phyloP scores from a whole-genome alignment of 2,329 filamentous ascomycete species.

The Aphanoascus verrucosus region DNA sequence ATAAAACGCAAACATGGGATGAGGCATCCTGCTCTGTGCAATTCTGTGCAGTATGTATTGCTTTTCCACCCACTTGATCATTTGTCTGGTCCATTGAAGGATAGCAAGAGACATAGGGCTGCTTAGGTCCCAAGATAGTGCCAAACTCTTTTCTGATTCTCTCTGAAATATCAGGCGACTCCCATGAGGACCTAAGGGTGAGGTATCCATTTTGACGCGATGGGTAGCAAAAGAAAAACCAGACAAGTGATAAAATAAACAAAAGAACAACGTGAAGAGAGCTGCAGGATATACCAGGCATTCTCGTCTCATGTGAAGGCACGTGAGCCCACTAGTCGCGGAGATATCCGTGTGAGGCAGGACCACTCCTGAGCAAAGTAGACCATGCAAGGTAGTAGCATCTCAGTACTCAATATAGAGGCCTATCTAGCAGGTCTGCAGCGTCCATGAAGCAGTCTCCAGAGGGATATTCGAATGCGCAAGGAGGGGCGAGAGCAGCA shows the following conservation, averaged over 20 bases:
- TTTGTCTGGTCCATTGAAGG: not conserved
- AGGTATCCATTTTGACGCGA: not conserved
- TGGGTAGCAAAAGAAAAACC: constrained; percentile 8
- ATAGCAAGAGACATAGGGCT: not conserved
- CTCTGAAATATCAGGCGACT: not conserved
- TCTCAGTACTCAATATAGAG: not conserved
- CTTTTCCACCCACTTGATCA: not conserved
- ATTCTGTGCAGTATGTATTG: not conserved
- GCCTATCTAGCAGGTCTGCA: too few species aligned
- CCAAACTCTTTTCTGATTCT: not conserved
- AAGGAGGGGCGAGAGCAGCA: too few species aligned
- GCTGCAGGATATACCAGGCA: too few species aligned
- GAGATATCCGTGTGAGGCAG: not conserved
- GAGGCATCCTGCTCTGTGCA: not conserved
- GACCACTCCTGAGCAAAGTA: not conserved
- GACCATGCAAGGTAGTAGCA: not conserved
- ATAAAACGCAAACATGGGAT: not conserved
- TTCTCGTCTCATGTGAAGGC: not conserved
- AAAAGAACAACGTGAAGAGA: not conserved
- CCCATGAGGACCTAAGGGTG: not conserved
- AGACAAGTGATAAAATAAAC: not conserved
- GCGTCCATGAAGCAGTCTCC: too few species aligned
- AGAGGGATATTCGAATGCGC: too few species aligned
- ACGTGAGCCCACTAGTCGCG: not conserved
- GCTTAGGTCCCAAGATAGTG: not conserved